Base-by-base conservation (phyloP, 257 asterid species). In the Salvia splendens region DNA sequence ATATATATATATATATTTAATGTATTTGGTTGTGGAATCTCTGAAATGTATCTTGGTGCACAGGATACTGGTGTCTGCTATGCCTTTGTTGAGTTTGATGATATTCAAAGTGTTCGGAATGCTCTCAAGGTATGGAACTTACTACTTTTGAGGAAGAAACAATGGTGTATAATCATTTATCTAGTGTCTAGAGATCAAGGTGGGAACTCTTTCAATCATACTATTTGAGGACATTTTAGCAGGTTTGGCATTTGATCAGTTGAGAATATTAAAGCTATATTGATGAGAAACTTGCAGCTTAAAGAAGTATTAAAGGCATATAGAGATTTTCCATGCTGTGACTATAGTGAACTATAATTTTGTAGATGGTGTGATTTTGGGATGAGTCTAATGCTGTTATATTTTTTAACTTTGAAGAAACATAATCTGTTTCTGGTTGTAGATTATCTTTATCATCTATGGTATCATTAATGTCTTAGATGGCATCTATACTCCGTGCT, bases 11-110 rank as follows among this genome's bases (percentile, higher is more conserved):
- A n/a, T n/a, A n/a, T n/a, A n/a, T n/a, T 33, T 14, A 24, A 55
- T 41, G 20, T 47, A 28, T n/a, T 14, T 43, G 58, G 46, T 49
- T n/a, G 57, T 40, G 64, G 30, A 74, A 48, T 71, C 50, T 67
- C 81, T 78, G 28, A 74, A 54, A 66, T 0, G 56, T 55, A 49
- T 70, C 62, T 14, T 76, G 80, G 40, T 74, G 57, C 33, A 65
- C 87, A 92, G 98, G 96, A 87, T 60, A 69, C 84, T 64, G 95
- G 89, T 61, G 85, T 87, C 64, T 89, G 95, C 74, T 89, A 78
- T 72, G 98, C 96, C 53, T 89, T 92, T 77, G 95, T 89, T 28
- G 96, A 92, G 83, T 92, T 85, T 77, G 96, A 85, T 69, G 89
- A 92, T 72, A 69, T 73, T 65, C 89, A 80, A 75, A 74, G 96